Base-by-base conservation (phyloP, 2,329 filamentous ascomycete genomes). In the Cytospora leucostoma region DNA sequence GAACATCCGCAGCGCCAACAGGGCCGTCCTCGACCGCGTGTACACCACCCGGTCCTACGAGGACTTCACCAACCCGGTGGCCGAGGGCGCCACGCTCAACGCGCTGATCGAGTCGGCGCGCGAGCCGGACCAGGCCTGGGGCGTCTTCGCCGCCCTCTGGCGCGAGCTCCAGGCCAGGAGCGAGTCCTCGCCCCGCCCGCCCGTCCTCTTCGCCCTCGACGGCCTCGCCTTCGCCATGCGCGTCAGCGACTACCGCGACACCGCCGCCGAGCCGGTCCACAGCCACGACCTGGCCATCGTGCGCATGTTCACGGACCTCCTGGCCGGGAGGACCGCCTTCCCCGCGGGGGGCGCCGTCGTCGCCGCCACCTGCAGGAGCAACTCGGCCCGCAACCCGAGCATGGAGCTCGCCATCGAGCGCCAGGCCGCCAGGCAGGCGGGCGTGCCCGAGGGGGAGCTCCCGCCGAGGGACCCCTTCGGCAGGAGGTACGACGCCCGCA, bases 221-320 rank as follows among this genome's bases (percentile, higher is more conserved):
- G 89, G 89, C 59, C 80, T 98, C 40, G 82, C 86, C 61, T 91
- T 95, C 78, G 85, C 93, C 76, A 96, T 96, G 91, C 84, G 83
- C 68, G 73, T 87, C 44, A 92, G 88, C 67, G 86, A 84, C 52
- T 99, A 98, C 80, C 85, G 89, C 67, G 85, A 85, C 67, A 80
- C 89, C 1, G 80, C 89, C 32, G 90, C 86, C 70, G 84, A 91
- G 66, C 82, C 81, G 15, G 89, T 99, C 67, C 95, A 99, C 79
- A 84, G 93, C 34, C 92, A 96, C 76, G 90, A 98, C 71, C 83
- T 99, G 35, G 81, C 85, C 32, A 81, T 97, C 27, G 81, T 96
- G 59, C 83, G 87, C 62, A 84, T 90, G 68, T 96, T 96, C 75
- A 76, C 90, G 65, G 86, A 90, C 58, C 84, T 90, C 62, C 82